Evolutionary conservation across 2,329 filamentous ascomycete species (phyloP).

Genomic region (Arthrobotrys megalospora): DNA sequence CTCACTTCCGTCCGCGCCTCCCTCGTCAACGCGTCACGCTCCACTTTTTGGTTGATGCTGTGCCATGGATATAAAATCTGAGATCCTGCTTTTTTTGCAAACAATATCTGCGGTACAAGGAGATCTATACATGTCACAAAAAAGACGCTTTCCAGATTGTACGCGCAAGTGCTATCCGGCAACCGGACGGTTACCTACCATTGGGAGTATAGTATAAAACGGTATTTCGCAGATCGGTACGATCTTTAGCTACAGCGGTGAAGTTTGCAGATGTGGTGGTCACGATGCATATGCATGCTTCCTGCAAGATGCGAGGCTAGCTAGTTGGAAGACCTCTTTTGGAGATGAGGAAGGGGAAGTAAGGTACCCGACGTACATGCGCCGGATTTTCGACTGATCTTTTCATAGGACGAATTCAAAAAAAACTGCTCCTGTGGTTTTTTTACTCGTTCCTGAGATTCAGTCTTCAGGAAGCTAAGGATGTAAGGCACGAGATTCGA

Average conservation of each 20-base stretch:
- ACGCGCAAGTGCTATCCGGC: neutral
- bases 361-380: constrained; percentile 16
- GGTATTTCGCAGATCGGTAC: neutral
- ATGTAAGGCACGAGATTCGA: constrained; percentile 22
- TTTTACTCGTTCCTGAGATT: constrained; percentile 12
- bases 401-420: neutral
- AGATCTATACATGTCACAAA: neutral
- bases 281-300: constrained; percentile 25
- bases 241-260: neutral
- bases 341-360: neutral
- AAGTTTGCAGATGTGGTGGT: neutral
- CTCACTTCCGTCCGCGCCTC: constrained; percentile 30
- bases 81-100: constrained; percentile 2
- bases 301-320: constrained; percentile 19
- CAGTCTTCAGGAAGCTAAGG: neutral
- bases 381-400: constrained; percentile 11
- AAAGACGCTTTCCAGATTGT: too few species aligned
- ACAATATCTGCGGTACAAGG: too few species aligned
- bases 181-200: neutral
- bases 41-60: constrained; percentile 18
- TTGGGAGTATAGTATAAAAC: neutral
- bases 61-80: neutral
- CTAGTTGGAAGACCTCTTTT: neutral
- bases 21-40: constrained; percentile 47
- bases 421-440: neutral